Evolutionary conservation across 2,329 filamentous ascomycete genomes (phyloP), one percentile per base, ranked within the genome.

Genomic region (Pseudonectria foliicola): DNA sequence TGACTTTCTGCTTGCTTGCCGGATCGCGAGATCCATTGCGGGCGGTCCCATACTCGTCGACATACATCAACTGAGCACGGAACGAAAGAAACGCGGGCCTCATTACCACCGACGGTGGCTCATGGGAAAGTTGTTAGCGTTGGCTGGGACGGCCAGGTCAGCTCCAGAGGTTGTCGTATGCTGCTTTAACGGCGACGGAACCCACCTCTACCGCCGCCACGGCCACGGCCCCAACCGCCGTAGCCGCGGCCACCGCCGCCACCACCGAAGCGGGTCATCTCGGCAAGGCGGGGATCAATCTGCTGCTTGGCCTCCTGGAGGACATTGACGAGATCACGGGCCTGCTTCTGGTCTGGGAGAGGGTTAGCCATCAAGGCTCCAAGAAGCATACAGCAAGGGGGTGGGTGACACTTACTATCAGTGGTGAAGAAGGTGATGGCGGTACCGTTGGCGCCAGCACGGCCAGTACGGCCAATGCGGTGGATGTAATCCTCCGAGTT

Each of bases 401-500:
- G 5, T 7, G n/a, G 7, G 12, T 11, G n/a, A 35, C 42, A 84
- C 89, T 71, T 76, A 95, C 90, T 96, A 68, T 96, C 92, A 83
- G 90, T 92, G 64, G 92, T 96, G 70, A 98, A 98, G 57, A 98
- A 79, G 49, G 92, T 96, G 60, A 96, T 96, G 62, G 92, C 92
- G 55, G 89, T 96, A 70, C 92, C 92, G 49, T 82, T 86, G 57
- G 83, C 82, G 70, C 92, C 92, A 60, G 92, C 90, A 73, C 90
- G 85, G 55, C 92, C 90, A 54, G 92, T 96, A 70, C 92, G 85
- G 56, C 92, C 92, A 64, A 90, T 92, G 64, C 92, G 85, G 62
- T 95, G 92, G 53, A 96, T 94, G 59, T 96, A 96, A 61, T 96
- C 90, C 71, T 98, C 92, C 57, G 92, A 80, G 68, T 96, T 96